phyloP scores from a whole-genome alignment of 2,329 filamentous ascomycete species.

The Aspergillus pseudotamarii region DNA sequence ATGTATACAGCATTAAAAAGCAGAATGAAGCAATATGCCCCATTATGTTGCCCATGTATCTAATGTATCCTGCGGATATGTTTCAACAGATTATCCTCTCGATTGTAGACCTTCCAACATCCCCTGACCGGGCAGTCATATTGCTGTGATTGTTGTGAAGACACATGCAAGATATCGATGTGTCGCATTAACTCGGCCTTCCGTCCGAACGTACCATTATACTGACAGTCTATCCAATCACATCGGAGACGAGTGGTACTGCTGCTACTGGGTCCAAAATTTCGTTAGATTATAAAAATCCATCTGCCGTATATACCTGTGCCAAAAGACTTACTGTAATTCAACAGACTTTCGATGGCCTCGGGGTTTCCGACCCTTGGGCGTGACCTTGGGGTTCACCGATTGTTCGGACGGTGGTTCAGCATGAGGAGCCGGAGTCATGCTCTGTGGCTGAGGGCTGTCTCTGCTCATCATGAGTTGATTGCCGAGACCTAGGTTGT shows the following conservation, averaged over 20 bases:
- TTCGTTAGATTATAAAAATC: too few relatives aligned
- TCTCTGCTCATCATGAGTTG: background rate
- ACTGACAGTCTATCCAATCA: background rate
- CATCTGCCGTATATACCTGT: too few relatives aligned
- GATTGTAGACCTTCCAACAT: background rate
- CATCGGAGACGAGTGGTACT: background rate
- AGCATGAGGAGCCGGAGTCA: background rate
- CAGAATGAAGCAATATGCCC: fast-evolving
- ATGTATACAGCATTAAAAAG: fast-evolving
- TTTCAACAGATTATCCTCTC: background rate
- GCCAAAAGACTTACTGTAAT: background rate
- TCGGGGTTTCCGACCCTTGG: background rate
- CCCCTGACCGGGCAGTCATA: background rate
- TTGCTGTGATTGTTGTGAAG: background rate
- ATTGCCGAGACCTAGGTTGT: background rate
- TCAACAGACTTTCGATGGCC: fast-evolving
- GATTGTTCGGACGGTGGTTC: background rate
- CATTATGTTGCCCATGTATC: fast-evolving
- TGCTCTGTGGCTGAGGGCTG: too few relatives aligned
- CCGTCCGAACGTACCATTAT: background rate
- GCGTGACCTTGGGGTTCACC: fast-evolving
- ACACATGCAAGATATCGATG: background rate
- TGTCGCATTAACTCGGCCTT: background rate
- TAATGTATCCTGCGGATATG: background rate
- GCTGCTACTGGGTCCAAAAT: too few relatives aligned